These are phyloP conservation scores for Scheffersomyces lignicola DNA, from an alignment of 1,139 yeast species.

Conservation along the genomic window DNA sequence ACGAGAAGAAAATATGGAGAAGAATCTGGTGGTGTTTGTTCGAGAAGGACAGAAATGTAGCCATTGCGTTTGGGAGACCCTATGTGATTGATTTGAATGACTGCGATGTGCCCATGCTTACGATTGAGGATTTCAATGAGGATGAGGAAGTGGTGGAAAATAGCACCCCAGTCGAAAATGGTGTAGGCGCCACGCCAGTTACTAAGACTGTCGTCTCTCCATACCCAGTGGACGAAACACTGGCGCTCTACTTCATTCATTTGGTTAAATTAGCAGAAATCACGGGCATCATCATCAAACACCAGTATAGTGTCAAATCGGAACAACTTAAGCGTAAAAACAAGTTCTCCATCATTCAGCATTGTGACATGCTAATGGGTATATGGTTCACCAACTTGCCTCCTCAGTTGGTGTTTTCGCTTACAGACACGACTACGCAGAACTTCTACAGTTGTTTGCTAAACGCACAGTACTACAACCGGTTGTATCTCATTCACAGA, in stretches of 20 bases:
- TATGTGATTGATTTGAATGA: conserved; percentile 68
- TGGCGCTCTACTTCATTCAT: conserved; percentile 61
- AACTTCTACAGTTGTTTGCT: conserved; percentile 60
- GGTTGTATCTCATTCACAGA: conserved; percentile 70
- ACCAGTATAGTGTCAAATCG: conserved; percentile 72
- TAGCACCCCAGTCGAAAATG: background rate
- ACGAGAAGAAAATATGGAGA: conserved; percentile 62
- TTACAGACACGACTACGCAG: conserved; percentile 54
- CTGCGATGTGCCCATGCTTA: conserved; percentile 76
- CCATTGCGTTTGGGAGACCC: conserved; percentile 81
- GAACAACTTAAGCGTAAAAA: conserved; percentile 51
- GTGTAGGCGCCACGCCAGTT: background rate
- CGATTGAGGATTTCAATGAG: conserved; percentile 62
- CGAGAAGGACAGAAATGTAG: conserved; percentile 67
- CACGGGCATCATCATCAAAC: conserved; percentile 68
- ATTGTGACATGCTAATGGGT: conserved; percentile 80
- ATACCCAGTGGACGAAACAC: conserved; percentile 48
- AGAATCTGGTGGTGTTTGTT: conserved; percentile 82
- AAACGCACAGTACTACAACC: conserved; percentile 72
- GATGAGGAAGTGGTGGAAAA: conserved; percentile 47
- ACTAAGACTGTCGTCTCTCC: conserved; percentile 28
- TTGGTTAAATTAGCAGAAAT: conserved; percentile 71
- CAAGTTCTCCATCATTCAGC: conserved; percentile 58
- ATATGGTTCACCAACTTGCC: conserved; percentile 77
- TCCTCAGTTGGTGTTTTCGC: conserved; percentile 59